These are phyloP conservation scores for Apiospora hydei DNA, from an alignment of 2,329 filamentous ascomycete species.

Conservation along the genomic window DNA sequence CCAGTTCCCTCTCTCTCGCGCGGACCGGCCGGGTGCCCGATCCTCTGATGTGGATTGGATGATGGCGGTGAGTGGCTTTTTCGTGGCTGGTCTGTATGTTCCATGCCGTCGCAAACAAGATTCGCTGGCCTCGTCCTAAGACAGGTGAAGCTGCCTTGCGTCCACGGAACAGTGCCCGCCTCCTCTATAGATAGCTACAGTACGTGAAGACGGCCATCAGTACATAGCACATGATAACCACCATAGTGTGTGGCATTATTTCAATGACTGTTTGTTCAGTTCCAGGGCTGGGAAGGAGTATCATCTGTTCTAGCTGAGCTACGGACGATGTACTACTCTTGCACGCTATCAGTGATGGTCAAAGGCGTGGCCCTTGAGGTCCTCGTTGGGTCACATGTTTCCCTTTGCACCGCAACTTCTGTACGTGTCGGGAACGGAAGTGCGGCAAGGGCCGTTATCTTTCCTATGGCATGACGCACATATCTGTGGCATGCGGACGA, in stretches of 20 bases:
- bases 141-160: conserved; percentile 1
- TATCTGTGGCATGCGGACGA: neutral
- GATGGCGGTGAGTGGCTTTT: conserved; percentile 14
- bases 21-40: neutral
- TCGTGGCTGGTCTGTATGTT: conserved; percentile 12
- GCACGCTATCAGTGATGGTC: neutral
- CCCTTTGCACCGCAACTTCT: neutral
- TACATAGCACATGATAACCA: conserved; percentile 1
- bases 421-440: neutral
- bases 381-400: neutral
- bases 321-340: neutral
- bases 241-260: neutral
- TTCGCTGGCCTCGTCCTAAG: conserved; percentile 10
- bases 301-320: neutral
- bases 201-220: neutral
- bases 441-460: conserved; percentile 6
- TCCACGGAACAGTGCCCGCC: neutral
- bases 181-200: neutral
- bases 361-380: neutral
- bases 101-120: conserved; percentile 20
- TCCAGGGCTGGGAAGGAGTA: neutral
- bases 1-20: neutral
- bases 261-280: neutral
- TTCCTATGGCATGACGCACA: neutral
- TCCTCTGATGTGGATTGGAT: conserved; percentile 1